Conservation (phyloP, 1,284 basidiomycete genomes). For the Rhizoctonia solani region DNA sequence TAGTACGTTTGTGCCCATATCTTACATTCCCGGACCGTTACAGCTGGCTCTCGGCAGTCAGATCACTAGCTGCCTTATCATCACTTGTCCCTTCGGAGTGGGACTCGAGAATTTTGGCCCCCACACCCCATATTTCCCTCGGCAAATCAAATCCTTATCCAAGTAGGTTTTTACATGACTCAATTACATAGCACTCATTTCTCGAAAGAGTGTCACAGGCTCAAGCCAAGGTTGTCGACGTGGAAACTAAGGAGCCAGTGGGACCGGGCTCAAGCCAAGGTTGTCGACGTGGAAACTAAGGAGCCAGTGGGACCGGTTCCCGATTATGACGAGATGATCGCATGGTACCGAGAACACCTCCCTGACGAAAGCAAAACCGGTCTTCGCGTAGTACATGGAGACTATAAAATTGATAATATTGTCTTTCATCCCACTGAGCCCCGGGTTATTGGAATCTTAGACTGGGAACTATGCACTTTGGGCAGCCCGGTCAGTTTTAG, state of each 20-base stretch:
- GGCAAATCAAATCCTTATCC: conserved; percentile 86
- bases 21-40: neutral
- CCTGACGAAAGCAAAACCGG: conserved; percentile 72
- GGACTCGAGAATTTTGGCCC: conserved; percentile 82
- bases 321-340: conserved; percentile 68
- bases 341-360: conserved; percentile 75
- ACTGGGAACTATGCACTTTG: conserved; percentile 96
- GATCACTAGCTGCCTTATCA: conserved; percentile 74
- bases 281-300: conserved; percentile 65
- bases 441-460: conserved; percentile 89
- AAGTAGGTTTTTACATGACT: conserved; percentile 39
- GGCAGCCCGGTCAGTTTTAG: conserved; percentile 69
- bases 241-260: too few species aligned
- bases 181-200: neutral
- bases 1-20: neutral
- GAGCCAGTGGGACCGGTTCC: conserved; percentile 61
- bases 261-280: conserved; percentile 69
- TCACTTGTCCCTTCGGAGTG: conserved; percentile 70
- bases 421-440: conserved; percentile 93
- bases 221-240: conserved; percentile 69
- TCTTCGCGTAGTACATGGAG: conserved; percentile 86
- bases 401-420: conserved; percentile 96
- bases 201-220: conserved; percentile 60
- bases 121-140: conserved; percentile 80
- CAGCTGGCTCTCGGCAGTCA: conserved; percentile 79